These are phyloP conservation scores for Actinomortierella ambigua DNA, from an alignment of 371 early-diverging fungal species.

Conservation along the genomic window DNA sequence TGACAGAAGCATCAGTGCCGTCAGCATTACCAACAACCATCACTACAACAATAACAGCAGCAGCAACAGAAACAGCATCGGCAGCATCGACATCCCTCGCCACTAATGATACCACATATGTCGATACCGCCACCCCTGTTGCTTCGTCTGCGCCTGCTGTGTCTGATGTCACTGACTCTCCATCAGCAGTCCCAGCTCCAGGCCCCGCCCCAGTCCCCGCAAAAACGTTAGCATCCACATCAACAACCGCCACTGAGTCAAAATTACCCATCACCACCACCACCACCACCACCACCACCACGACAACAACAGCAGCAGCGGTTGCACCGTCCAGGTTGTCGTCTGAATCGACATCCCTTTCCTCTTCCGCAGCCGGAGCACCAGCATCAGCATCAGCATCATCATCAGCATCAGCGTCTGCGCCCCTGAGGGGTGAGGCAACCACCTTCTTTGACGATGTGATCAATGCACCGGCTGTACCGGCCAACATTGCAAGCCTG, in stretches of 20 bases:
- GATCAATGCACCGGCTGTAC: conserved; percentile 43
- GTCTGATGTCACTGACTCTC: too few species aligned
- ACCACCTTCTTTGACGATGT: conserved; percentile 47
- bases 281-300: neutral
- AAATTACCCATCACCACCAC: neutral
- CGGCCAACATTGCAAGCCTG: conserved; percentile 15
- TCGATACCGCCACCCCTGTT: too few species aligned
- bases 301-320: neutral
- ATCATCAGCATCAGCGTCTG: neutral
- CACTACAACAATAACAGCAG: neutral
- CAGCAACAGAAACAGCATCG: conserved; percentile 4
- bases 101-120: conserved; percentile 1
- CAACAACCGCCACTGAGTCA: neutral
- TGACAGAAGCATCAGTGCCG: too few species aligned
- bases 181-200: neutral
- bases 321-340: too few species aligned
- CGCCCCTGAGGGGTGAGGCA: conserved; percentile 13
- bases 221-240: neutral
- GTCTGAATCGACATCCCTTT: neutral
- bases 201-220: neutral
- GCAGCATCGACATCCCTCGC: neutral
- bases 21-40: conserved; percentile 3
- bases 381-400: conserved; percentile 1
- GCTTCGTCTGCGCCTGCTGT: too few species aligned
- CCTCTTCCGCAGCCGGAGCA: neutral